Base-by-base conservation (phyloP, 192 early-diverging fungal species). In the Backusella tuberculispora region DNA sequence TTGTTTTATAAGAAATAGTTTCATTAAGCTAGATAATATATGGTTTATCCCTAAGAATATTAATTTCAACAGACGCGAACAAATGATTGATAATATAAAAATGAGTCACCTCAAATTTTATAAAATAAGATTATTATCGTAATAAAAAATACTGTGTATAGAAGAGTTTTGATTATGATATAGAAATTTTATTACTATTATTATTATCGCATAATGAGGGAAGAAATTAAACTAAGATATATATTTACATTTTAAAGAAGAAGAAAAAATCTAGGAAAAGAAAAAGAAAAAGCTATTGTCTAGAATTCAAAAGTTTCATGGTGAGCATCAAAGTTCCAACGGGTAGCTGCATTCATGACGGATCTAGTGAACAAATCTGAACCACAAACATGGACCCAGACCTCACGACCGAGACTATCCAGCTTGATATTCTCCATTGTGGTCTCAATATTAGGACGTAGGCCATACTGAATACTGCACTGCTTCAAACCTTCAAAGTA, bases 281-380 rank as follows among this genome's bases (percentile, higher is more conserved):
- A 24, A 19, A 42, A 42, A 14, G 1, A 24, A 19, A 42, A 42
- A 14, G 1, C 5, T 46, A 9, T 63, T n/a, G 50, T 63, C 60
- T 74, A 85, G 45, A 85, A 79, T 26, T 83, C 84, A 65, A 83
- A 85, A 43, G 77, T 83, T 75, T 85, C 84, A 34, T 69, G 44
- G 46, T 83, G 81, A 40, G 72, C 72, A 17, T 74, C 69, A 69
- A 80, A 78, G 13, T 76, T 69, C 43, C 73, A 47, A 13, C 66
- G 45, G 10, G 76, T 44, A 24, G 79, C 84, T 24, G 70, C 63
- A 19, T 81, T 83, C n/a, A 65, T 56, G 0, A 80, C 79, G 19
- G 47, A 26, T 50, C 72, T 45, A 38, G 81, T 76, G 70, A 85
- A 81, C 10, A 50, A 29, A 44, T 66, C 40, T 0, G 81, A 73